Base-by-base conservation (phyloP, 2,329 filamentous ascomycete genomes). In the Aspergillus unguis region DNA sequence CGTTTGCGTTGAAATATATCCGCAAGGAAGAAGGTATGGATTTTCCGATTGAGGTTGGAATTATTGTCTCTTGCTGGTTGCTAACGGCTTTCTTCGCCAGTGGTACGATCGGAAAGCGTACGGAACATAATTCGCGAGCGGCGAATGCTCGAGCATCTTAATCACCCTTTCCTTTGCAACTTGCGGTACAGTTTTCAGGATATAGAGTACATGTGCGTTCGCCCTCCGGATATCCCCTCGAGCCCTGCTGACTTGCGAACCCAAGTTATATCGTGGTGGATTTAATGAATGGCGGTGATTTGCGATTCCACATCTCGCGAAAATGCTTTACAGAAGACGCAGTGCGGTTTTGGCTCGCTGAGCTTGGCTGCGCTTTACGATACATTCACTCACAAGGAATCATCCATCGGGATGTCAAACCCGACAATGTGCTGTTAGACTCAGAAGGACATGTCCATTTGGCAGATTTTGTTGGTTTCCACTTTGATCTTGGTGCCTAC, bases 181-280 rank as follows among this genome's bases (percentile, higher is more conserved):
- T 78, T 99, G 78, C 88, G 94, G 65, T 99, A 97, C 77, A 96
- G 92, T 75, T 99, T 99, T 70, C 94, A 99, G 75, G 94, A 99
- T 73, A 91, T 97, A 64, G 94, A 99, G 73, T 99, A 99, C 75
- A 87, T 99, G 90, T 96, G 80, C 67, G 88, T 60, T 23, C 36
- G 27, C 6, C 43, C 36, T 29, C 17, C 38, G 40, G 35, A 35
- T 27, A 45, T 36, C 35, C 37, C 32, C 35, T 8, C 38, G 48
- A 38, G 32, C 44, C 27, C 46, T 43, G 52, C 63, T 74, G 58
- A 70, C 61, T 35, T 41, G 17, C 17, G 17, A 17, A 17, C n/a
- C 48, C 23, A 68, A 87, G 85, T 67, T 89, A 99, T 72, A 85
- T 99, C 50, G 92, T 99, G 48, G 91, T 99, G 58, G 94, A 99